Evolutionary conservation across 1,139 yeast genomes (phyloP).

Genomic region (Meyerozyma carpophila): DNA sequence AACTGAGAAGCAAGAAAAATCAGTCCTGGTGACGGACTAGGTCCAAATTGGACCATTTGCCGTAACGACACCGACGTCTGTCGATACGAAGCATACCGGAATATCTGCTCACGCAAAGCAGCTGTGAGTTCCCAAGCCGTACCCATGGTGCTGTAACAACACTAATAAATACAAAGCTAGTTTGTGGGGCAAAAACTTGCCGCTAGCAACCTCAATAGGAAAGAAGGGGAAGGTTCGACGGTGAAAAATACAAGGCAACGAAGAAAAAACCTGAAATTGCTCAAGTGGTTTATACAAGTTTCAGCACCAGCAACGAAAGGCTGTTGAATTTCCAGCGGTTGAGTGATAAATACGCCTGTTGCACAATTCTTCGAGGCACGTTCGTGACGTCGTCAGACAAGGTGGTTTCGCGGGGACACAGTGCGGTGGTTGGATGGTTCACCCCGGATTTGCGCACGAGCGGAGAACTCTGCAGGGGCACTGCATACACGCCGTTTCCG

Average conservation of each 20-base stretch:
- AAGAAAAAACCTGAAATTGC: too few relatives aligned
- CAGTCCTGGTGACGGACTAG: constrained; percentile 70
- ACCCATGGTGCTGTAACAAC: constrained; percentile 21
- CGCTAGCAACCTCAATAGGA: not conserved
- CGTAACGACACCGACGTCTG: constrained; percentile 82
- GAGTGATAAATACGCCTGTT: too few relatives aligned
- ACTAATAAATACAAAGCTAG: not conserved
- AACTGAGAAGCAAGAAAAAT: constrained; percentile 81
- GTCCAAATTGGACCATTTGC: constrained; percentile 93
- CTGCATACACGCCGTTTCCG: not conserved
- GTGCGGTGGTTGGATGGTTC: not conserved
- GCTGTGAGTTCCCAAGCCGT: constrained; percentile 45
- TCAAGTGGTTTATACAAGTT: too few relatives aligned
- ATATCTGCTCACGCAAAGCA: constrained; percentile 34
- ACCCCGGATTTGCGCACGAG: constrained; percentile 1
- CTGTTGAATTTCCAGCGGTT: too few relatives aligned
- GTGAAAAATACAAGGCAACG: too few relatives aligned
- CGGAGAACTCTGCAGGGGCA: not conserved
- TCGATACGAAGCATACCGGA: constrained; percentile 62
- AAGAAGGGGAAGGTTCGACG: too few relatives aligned
- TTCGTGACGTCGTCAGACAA: too few relatives aligned
- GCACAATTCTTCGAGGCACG: too few relatives aligned
- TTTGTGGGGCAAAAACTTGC: not conserved
- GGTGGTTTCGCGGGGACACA: too few relatives aligned
- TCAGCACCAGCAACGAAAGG: too few relatives aligned